Base-by-base conservation (phyloP, 345 rosid species). In the Mangifera indica region DNA sequence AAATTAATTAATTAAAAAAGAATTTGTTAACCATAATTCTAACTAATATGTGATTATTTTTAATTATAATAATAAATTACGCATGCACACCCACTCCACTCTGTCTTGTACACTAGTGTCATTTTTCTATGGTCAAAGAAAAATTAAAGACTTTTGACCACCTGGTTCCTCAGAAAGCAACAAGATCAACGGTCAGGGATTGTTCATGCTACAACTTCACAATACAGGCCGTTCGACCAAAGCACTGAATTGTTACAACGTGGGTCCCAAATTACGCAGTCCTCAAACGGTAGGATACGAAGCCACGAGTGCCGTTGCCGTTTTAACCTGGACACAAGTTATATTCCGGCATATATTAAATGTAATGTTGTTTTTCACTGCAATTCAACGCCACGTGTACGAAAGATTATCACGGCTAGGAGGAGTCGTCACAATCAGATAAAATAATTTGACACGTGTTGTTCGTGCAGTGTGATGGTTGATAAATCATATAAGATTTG, bases 101-200 rank as follows among this genome's bases (percentile, higher is more conserved):
- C 32, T 29, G 32, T 29, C 32, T 29, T 29, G 32, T 29, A 1
- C 32, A 29, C 2, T 3, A 3, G 32, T 29, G 32, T 29, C 32
- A 3, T 29, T 29, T 29, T 29, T 29, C 3, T 29, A 29, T n/a
- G n/a, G n/a, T n/a, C n/a, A n/a, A n/a, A n/a, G n/a, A n/a, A n/a
- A n/a, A n/a, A n/a, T n/a, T n/a, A n/a, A n/a, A n/a, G n/a, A n/a
- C n/a, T n/a, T 72, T 66, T 66, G 78, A 51, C 67, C 49, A 26
- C 55, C 15, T 0, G 48, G 57, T 24, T 76, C 72, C 73, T 62
- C 29, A 6, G 10, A 17, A 37, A 66, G 76, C 72, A 72, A 21
- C 77, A 59, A 55, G 55, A 76, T 80, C 69, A 21, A 74, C 79
- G 86, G 84, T 70, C 78, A 70, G 83, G 83, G 84, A 60, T 74